A percentile compares a stretch with the other conserved stretches of the same genome.
phyloP scores from a whole-genome alignment of 441 rosid genomes.

The Populus tomentosa region DNA sequence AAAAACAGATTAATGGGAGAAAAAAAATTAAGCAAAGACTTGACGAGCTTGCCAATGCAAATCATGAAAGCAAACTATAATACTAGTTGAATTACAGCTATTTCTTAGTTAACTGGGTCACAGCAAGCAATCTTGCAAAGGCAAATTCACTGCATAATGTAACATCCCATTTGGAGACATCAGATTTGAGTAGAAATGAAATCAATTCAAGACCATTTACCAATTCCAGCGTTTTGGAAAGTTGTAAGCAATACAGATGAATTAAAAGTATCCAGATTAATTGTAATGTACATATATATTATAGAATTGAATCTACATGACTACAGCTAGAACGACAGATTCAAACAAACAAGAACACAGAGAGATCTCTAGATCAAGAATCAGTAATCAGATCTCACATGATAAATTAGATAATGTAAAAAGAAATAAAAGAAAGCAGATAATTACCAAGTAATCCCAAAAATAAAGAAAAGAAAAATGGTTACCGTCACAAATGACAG shows the following conservation, averaged over 20 bases:
- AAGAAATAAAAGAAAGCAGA: neutral
- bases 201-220: neutral
- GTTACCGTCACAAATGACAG: neutral
- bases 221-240: neutral
- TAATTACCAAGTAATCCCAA: neutral
- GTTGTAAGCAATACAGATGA: neutral
- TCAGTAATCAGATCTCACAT: neutral
- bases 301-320: neutral
- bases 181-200: neutral
- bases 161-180: neutral
- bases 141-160: neutral
- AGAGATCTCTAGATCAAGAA: neutral
- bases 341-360: neutral
- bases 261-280: neutral
- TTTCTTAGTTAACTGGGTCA: neutral
- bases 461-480: neutral
- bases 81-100: neutral
- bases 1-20: neutral
- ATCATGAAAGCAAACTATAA: neutral
- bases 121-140: neutral
- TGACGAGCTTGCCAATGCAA: neutral
- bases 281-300: neutral
- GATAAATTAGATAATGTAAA: neutral
- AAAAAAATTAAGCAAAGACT: neutral
- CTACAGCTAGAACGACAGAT: neutral